Evolutionary conservation across 495 filamentous ascomycete species (phyloP), one percentile per base, ranked within the genome.

Genomic region (Evansstolkia leycettana): DNA sequence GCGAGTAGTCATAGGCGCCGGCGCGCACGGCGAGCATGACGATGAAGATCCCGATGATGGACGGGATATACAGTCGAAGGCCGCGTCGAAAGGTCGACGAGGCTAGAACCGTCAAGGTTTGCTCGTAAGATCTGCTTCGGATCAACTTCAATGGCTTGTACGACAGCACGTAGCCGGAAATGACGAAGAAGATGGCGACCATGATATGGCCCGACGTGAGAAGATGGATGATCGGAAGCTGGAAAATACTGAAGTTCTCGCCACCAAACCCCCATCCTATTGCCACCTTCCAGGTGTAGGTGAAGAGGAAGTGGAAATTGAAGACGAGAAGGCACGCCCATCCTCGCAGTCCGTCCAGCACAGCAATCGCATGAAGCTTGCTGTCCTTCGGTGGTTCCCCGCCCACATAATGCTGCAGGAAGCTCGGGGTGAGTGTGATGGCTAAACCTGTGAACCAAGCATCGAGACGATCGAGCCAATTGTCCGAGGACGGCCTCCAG

Each of bases 171-270:
- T 77, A 80, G 41, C 79, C 78, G 5, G 76, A 80, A 28, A 84
- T 75, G 37, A 82, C 72, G 55, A 82, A 82, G 62, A 84, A 83
- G 31, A 82, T 72, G 48, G 75, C 69, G 7, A 84, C 78, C 77
- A 80, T 80, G 32, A 79, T 73, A 33, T 73, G 70, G 19, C 76
- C 78, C 5, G 72, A 73, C 48, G 73, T 75, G 8, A 82, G 43
- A 37, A 82, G 55, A 32, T 78, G 70, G 3, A 81, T 18, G 40
- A 78, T 67, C 3, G 78, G 79, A 10, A 82, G 55, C 52, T 82
- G 79, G 33, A 77, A 64, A 31, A 76, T 47, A 18, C 66, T 52
- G 39, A 67, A 66, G 32, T 72, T 73, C 20, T 73, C 50, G 9
- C 62, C 60, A 34, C 52, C 55, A 29, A 64, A 65, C 2, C 65